Percentiles rank a stretch among this genome's conserved stretches.
Conservation (phyloP, 2,329 filamentous ascomycete genomes). For the Hymenoscyphus fructigenus region DNA sequence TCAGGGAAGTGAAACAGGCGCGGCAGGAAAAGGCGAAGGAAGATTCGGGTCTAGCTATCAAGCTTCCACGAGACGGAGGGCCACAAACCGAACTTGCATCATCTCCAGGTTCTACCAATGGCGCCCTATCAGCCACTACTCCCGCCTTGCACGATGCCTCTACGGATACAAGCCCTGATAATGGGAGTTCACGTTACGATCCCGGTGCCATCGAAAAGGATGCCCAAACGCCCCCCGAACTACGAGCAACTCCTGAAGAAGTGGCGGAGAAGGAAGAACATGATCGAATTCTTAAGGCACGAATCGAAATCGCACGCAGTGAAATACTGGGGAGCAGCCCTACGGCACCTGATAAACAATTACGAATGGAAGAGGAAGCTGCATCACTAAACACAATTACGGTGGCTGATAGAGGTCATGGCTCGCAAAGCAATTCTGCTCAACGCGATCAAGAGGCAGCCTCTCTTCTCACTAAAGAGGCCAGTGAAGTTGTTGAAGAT, state of each 20-base stretch:
- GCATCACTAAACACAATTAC: constrained; percentile 13
- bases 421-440: constrained; percentile 1
- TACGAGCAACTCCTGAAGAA: constrained; percentile 27
- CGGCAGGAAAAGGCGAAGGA: constrained; percentile 31
- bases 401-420: background rate
- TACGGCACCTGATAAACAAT: constrained; percentile 57
- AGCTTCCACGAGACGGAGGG: constrained; percentile 40
- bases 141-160: constrained; percentile 67
- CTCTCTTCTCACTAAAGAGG: constrained; percentile 23
- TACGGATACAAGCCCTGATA: constrained; percentile 72
- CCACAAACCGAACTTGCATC: constrained; percentile 47
- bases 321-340: constrained; percentile 43
- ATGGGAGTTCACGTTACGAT: constrained; percentile 59
- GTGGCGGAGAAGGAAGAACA: constrained; percentile 40
- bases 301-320: constrained; percentile 37
- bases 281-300: constrained; percentile 29
- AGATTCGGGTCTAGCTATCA: constrained; percentile 36
- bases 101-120: constrained; percentile 64
- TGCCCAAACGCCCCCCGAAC: constrained; percentile 38
- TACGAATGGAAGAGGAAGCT: constrained; percentile 53
- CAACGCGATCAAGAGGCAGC: background rate
- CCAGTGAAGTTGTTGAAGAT: constrained; percentile 29
- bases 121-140: constrained; percentile 70
- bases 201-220: constrained; percentile 48
- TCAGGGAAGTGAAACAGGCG: constrained; percentile 42